Evolutionary conservation across 83 land plant species (phyloP), one percentile per base, ranked within the genome.

Genomic region (Diphasiastrum complanatum): DNA sequence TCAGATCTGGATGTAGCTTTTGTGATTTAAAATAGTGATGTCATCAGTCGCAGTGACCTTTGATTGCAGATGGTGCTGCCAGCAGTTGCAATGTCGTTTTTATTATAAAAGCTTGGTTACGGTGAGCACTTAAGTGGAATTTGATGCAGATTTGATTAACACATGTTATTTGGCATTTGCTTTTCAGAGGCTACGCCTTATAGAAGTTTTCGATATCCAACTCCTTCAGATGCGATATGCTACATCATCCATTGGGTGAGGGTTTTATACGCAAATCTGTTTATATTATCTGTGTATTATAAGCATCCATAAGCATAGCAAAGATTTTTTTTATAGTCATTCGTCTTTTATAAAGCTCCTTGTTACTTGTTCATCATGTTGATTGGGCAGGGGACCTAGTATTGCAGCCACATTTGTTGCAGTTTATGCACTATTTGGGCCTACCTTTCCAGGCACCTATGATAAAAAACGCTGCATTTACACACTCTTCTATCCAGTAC

Each of bases 221-320:
- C 73, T 77, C 30, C 73, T 91, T 59, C 89, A 87, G 60, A 80
- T 91, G 89, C 89, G 87, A 16, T 91, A 91, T 77, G 89, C 95
- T 23, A 91, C 86, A 32, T 91, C 97, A 52, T 64, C 89, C 29
- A 90, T 90, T 66, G 97, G 97, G 97, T 91, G 37, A 67, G 37
- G 83, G 8, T 14, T 38, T 8, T 8, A 38, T 8, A 14, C 43
- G 43, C 43, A 38, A 8, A 38, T 38, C 14, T 8, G 8, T 8
- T 38, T 38, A 8, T 38, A 8, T 8, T 14, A 8, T 8, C 14
- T 8, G 14, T 38, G 43, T 14, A 38, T 38, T 14, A 8, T 38
- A 8, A 38, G 8, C 8, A 38, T 38, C 14, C n/a, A n/a, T n/a
- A n/a, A n/a, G n/a, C n/a, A n/a, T n/a, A n/a, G n/a, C n/a, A n/a